Evolutionary conservation across 2,329 filamentous ascomycete species (phyloP).

Genomic region (Dactylella cylindrospora): DNA sequence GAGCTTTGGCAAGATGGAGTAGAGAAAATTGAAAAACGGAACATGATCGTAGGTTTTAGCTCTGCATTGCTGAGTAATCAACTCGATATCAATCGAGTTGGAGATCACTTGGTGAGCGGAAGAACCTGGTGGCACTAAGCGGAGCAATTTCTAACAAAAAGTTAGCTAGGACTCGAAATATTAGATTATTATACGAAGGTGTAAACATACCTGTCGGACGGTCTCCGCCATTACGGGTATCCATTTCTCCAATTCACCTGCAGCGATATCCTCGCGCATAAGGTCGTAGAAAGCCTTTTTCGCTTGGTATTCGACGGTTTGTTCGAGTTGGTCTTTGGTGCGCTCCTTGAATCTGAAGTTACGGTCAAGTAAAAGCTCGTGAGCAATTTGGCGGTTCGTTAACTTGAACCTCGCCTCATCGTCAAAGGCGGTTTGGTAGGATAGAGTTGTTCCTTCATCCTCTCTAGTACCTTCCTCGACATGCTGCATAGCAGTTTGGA

Average conservation of each 20-base stretch:
- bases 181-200: not conserved
- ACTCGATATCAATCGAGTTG: slow-evolving; percentile 72
- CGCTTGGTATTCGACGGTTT: slow-evolving; percentile 61
- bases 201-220: slow-evolving; percentile 43
- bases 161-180: not conserved
- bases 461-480: slow-evolving; percentile 49
- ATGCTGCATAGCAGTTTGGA: slow-evolving; percentile 54
- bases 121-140: slow-evolving; percentile 69
- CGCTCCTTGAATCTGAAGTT: slow-evolving; percentile 68
- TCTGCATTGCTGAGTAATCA: slow-evolving; percentile 68
- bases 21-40: slow-evolving; percentile 76
- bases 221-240: slow-evolving; percentile 48
- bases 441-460: slow-evolving; percentile 41
- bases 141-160: slow-evolving; percentile 64
- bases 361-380: slow-evolving; percentile 77
- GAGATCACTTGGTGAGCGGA: slow-evolving; percentile 73
- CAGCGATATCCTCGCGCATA: slow-evolving; percentile 65
- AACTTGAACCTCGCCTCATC: slow-evolving; percentile 33
- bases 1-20: slow-evolving; percentile 71
- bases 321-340: slow-evolving; percentile 62
- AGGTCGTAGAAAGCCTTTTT: slow-evolving; percentile 61
- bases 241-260: slow-evolving; percentile 54
- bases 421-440: slow-evolving; percentile 39
- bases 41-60: slow-evolving; percentile 77
- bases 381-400: slow-evolving; percentile 69